Evolutionary conservation across 2,329 filamentous ascomycete genomes (phyloP), one percentile per base, ranked within the genome.

Genomic region (Claviceps arundinis): DNA sequence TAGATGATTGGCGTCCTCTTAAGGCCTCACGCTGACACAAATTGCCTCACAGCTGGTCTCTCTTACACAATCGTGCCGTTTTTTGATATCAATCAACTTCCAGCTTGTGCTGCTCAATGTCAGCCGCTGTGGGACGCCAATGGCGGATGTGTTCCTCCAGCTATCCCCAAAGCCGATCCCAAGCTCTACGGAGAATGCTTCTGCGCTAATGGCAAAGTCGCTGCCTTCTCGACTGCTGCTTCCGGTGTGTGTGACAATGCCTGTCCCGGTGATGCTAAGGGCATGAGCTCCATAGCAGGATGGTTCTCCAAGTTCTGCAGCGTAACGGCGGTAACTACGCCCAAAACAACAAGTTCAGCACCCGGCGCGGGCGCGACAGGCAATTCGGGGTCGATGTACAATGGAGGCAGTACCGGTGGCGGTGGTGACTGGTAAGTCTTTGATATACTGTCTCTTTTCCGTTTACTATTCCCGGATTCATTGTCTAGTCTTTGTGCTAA

Each of bases 231-330:
- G 37, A 69, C 71, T 11, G 53, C 43, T 5, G 73, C 76, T 4
- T 68, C 72, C 4, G 78, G 78, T 4, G 75, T 87, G 14, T 90
- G 87, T 68, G 77, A 81, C 54, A 60, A 68, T 16, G 72, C 71
- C 22, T 89, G 85, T 61, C 67, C 73, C 13, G 69, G 67, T 7
- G 64, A 71, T 3, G 59, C 74, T 0, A 65, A 71, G 8, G 62
- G 75, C 0, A 68, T 83, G 47, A 61, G 67, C 14, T 75, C 75
- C 52, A 77, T 93, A 57, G 79, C 80, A 57, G 71, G 66, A 51
- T 94, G 88, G 88, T 93, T 84, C 64, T 75, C 75, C 38, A 73
- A 70, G 54, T 81, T 84, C 58, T 93, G 88, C 65, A 65, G 65
- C 38, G 73, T 74, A 8, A 70, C 61, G 50, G 50, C 57, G 56